Percentiles rank a stretch among this genome's conserved stretches.
Conservation (phyloP, 352 stramenopile species). For the Phytopythium mirpurense region DNA sequence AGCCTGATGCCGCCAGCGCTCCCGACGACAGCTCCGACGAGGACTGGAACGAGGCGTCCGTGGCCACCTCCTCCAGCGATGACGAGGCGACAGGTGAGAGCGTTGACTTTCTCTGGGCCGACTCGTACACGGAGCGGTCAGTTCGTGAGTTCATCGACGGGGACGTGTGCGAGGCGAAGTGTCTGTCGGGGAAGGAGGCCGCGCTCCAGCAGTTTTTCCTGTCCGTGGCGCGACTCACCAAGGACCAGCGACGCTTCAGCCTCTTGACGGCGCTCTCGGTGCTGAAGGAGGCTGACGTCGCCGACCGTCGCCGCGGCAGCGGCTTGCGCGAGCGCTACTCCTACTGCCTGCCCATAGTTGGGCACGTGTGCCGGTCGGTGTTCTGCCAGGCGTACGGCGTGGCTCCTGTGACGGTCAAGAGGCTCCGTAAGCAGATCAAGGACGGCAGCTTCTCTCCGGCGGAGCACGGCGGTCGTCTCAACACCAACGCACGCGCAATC, state of each 20-base stretch:
- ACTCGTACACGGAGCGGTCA: neutral
- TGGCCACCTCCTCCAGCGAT: neutral
- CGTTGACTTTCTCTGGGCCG: no score
- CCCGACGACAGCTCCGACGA: constrained; percentile 4
- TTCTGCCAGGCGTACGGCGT: neutral
- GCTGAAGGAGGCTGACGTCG: no score
- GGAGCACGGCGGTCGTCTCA: neutral
- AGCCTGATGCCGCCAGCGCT: neutral
- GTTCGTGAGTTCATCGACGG: neutral
- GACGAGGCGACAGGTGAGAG: neutral
- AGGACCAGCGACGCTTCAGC: no score
- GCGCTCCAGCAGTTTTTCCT: no score
- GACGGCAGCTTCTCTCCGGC: neutral
- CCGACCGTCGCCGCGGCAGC: no score
- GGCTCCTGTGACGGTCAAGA: neutral
- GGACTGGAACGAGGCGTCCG: neutral
- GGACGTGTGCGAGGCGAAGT: no score
- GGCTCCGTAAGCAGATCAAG: neutral
- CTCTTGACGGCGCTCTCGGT: neutral
- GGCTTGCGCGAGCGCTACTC: neutral
- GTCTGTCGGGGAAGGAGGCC: no score
- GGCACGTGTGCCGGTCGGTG: neutral
- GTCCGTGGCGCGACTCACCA: no score
- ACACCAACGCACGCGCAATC: neutral
- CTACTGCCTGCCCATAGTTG: neutral